phyloP scores from a whole-genome alignment of 148 eudicot species.

The Vaccinium myrtillus region DNA sequence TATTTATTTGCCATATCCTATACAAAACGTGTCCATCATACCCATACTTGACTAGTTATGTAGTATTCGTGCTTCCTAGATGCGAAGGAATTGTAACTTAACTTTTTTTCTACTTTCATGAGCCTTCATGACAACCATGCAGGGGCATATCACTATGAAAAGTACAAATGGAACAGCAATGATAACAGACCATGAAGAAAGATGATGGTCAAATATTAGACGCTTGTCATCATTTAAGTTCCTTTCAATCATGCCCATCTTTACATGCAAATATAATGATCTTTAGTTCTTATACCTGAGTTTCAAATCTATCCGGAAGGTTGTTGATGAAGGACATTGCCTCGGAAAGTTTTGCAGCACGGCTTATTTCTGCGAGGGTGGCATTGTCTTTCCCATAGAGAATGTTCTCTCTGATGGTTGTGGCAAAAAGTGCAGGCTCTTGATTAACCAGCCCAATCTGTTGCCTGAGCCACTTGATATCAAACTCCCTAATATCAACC shows the following conservation, averaged over 20 bases:
- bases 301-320: slow-evolving; percentile 90
- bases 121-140: neutral
- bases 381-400: slow-evolving; percentile 89
- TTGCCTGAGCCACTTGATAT: slow-evolving; percentile 81
- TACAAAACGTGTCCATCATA: no score
- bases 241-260: neutral
- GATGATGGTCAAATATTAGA: neutral
- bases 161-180: neutral
- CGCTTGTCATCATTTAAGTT: no score
- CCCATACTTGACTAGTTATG: no score
- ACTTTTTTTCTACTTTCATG: neutral
- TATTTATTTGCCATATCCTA: no score
- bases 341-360: slow-evolving; percentile 91
- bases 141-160: neutral
- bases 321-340: slow-evolving; percentile 76
- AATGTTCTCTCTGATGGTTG: slow-evolving; percentile 86
- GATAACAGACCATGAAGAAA: neutral
- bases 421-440: slow-evolving; percentile 95
- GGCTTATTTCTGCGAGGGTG: slow-evolving; percentile 68
- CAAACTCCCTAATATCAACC: slow-evolving; percentile 55
- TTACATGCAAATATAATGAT: neutral
- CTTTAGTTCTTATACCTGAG: slow-evolving; percentile 55
- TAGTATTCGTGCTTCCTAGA: no score
- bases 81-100: neutral
- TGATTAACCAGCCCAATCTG: slow-evolving; percentile 95